These are phyloP conservation scores for Acer saccharum DNA, from an alignment of 345 rosid genomes.

Conservation along the genomic window DNA sequence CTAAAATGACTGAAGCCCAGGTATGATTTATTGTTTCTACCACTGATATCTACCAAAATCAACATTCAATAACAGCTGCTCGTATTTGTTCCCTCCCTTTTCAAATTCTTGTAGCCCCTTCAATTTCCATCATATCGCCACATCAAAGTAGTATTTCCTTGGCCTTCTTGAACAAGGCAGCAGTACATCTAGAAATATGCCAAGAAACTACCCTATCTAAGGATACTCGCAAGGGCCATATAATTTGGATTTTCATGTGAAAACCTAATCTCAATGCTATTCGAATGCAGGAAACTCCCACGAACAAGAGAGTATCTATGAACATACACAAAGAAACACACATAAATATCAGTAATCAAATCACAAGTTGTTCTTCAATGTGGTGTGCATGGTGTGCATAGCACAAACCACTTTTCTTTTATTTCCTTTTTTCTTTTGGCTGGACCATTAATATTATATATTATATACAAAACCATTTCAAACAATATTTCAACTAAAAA, in stretches of 20 bases:
- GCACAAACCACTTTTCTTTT: background rate
- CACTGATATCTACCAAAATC: background rate
- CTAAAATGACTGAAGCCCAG: background rate
- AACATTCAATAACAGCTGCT: background rate
- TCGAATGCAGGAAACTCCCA: background rate
- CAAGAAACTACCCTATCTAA: background rate
- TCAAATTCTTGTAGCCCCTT: background rate
- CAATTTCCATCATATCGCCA: background rate
- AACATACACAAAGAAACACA: too few species aligned
- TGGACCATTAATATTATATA: background rate
- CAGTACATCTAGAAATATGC: background rate
- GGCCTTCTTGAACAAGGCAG: background rate
- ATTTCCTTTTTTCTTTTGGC: background rate
- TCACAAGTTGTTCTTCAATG: background rate
- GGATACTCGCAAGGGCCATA: background rate
- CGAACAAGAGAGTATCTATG: background rate
- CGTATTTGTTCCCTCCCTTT: background rate
- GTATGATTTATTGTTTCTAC: background rate
- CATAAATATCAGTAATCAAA: background rate
- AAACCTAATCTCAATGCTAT: background rate
- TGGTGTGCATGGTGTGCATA: background rate
- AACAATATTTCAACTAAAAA: background rate
- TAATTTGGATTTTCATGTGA: background rate
- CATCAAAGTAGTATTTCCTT: background rate
- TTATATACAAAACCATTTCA: background rate